These are phyloP conservation scores for Russula griseocarnosa DNA, from an alignment of 768 basidiomycete genomes.

Conservation along the genomic window DNA sequence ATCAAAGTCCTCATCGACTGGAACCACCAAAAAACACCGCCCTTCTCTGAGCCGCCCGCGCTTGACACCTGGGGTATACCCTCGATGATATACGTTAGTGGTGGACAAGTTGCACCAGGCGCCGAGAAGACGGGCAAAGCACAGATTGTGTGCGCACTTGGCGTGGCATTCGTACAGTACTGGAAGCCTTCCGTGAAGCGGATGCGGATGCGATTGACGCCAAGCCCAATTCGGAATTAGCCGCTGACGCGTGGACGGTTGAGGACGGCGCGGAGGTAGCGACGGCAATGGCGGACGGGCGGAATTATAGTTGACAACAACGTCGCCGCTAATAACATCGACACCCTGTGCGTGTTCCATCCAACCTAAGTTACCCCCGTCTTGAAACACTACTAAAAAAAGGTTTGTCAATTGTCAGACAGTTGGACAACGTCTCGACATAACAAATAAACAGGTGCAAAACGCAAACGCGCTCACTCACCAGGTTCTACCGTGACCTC, in stretches of 20 bases:
- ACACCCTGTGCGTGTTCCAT: neutral
- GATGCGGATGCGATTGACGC: conserved; percentile 62
- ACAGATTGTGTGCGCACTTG: conserved; percentile 65
- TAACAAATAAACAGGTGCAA: neutral
- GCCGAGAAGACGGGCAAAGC: conserved; percentile 79
- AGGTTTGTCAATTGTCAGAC: neutral
- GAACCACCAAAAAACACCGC: conserved; percentile 92
- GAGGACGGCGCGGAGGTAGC: neutral
- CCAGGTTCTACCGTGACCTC: neutral
- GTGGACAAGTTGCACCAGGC: conserved; percentile 51
- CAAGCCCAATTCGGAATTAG: conserved; percentile 31
- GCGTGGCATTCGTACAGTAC: conserved; percentile 77
- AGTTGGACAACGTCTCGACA: neutral
- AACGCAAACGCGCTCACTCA: conserved; percentile 18
- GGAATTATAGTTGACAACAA: conserved; percentile 11
- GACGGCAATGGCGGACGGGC: neutral
- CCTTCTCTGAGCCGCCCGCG: conserved; percentile 69
- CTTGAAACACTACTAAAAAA: neutral
- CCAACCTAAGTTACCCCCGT: too few relatives aligned
- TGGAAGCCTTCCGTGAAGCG: conserved; percentile 77
- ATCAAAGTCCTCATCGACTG: conserved; percentile 53
- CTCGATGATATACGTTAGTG: conserved; percentile 39
- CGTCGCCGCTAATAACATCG: too few relatives aligned
- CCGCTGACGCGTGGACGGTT: conserved; percentile 24
- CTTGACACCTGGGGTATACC: conserved; percentile 77